Conservation (phyloP, 2,329 filamentous ascomycete species). For the Pestalotiopsis sp. region DNA sequence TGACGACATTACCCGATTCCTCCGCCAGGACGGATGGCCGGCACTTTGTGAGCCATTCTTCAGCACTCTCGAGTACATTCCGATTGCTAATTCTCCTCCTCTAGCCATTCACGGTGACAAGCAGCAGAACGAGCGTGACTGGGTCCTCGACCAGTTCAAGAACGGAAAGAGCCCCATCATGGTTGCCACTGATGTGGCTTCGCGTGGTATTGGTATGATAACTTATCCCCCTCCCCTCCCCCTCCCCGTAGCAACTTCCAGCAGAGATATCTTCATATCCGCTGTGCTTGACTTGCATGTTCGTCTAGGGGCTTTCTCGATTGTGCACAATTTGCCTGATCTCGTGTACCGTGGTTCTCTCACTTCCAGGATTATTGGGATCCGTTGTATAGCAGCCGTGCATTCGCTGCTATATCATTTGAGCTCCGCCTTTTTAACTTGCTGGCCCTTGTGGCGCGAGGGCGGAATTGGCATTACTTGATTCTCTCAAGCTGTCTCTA, state of each 20-base stretch:
- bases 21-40: slow-evolving; percentile 97
- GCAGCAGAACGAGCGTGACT: slow-evolving; percentile 99
- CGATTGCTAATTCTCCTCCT: slow-evolving; percentile 36
- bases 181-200: slow-evolving; percentile 99
- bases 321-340: slow-evolving; percentile 90
- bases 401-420: slow-evolving; percentile 69
- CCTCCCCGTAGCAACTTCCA: slow-evolving; percentile 55
- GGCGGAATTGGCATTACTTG: slow-evolving; percentile 80
- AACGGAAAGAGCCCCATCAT: slow-evolving; percentile 99
- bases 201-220: slow-evolving; percentile 98
- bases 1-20: slow-evolving; percentile 95
- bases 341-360: slow-evolving; percentile 81
- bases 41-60: slow-evolving; percentile 75
- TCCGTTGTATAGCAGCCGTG: slow-evolving; percentile 72
- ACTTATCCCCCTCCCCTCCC: slow-evolving; percentile 53
- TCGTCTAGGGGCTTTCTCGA: slow-evolving; percentile 84
- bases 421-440: slow-evolving; percentile 72
- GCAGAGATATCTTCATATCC: slow-evolving; percentile 50
- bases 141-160: slow-evolving; percentile 99
- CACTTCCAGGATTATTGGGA: slow-evolving; percentile 82
- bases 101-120: slow-evolving; percentile 97
- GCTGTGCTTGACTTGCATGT: slow-evolving; percentile 90
- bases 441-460: slow-evolving; percentile 67
- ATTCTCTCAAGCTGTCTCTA: slow-evolving; percentile 72
- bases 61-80: slow-evolving; percentile 42